Evolutionary conservation across 495 filamentous ascomycete genomes (phyloP).

Genomic region (Talaromyces trachyspermus): DNA sequence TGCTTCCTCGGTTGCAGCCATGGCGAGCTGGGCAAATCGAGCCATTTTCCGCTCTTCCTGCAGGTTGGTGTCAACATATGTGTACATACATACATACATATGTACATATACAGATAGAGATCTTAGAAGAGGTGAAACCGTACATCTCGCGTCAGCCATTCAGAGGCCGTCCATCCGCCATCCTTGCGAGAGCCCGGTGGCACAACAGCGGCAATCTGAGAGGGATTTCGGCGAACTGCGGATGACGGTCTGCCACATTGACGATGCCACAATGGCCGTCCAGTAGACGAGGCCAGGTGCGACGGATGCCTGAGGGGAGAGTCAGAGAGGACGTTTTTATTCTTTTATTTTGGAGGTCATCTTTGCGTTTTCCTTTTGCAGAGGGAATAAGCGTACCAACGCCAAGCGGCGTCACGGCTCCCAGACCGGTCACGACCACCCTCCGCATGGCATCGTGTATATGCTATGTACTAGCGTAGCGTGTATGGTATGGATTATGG

Average conservation of each 20-base stretch:
- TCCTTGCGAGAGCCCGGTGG: slow-evolving; percentile 50
- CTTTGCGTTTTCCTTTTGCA: no score
- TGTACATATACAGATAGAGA: not conserved
- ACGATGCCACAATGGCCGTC: slow-evolving; percentile 73
- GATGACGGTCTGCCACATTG: slow-evolving; percentile 52
- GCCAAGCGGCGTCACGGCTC: slow-evolving; percentile 84
- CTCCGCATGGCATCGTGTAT: slow-evolving; percentile 64
- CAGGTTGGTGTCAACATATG: slow-evolving; percentile 1
- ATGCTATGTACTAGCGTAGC: no score
- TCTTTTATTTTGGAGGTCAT: no score
- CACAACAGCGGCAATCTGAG: slow-evolving; percentile 77
- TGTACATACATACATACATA: not conserved
- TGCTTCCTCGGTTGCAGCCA: slow-evolving; percentile 82
- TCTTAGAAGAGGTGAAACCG: slow-evolving; percentile 6
- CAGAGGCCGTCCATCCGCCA: slow-evolving; percentile 63
- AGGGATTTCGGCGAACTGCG: slow-evolving; percentile 60
- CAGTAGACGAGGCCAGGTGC: slow-evolving; percentile 74
- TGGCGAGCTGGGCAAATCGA: slow-evolving; percentile 83
- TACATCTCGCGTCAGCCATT: slow-evolving; percentile 64
- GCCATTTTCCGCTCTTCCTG: slow-evolving; percentile 82
- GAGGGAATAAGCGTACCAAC: slow-evolving; percentile 56
- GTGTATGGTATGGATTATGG: no score
- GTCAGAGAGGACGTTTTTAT: no score
- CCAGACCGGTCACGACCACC: slow-evolving; percentile 92
- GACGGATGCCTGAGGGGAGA: slow-evolving; percentile 59